A percentile compares a stretch with the other conserved stretches of the same genome.
phyloP scores from a whole-genome alignment of 805 yeast genomes.

The Pichia sporocuriosa region DNA sequence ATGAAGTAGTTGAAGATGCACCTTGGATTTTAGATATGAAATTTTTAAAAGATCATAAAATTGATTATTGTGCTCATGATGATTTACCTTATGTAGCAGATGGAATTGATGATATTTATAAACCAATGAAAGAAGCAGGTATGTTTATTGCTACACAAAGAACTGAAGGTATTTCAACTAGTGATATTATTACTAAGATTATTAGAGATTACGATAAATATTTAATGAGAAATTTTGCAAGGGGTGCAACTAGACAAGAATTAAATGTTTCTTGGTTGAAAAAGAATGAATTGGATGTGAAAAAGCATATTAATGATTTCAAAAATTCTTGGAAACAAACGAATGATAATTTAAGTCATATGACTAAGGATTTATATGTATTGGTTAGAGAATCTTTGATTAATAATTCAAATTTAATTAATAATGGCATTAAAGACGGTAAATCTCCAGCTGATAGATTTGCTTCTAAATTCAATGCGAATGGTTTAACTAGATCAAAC shows the following conservation, averaged over 20 bases:
- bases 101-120: conserved; percentile 88
- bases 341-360: conserved; percentile 58
- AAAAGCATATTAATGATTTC: conserved; percentile 83
- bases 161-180: conserved; percentile 93
- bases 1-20: conserved; percentile 88
- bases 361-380: conserved; percentile 75
- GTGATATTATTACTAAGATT: conserved; percentile 91
- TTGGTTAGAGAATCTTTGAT: conserved; percentile 70
- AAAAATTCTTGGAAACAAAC: conserved; percentile 78
- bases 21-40: conserved; percentile 93
- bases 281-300: conserved; percentile 91
- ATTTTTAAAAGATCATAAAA: conserved; percentile 68
- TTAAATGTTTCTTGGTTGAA: conserved; percentile 95
- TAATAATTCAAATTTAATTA: conserved; percentile 12
- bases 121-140: conserved; percentile 85
- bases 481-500: conserved; percentile 30
- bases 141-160: conserved; percentile 92
- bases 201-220: conserved; percentile 95
- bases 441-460: conserved; percentile 60
- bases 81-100: conserved; percentile 89
- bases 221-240: conserved; percentile 91
- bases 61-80: conserved; percentile 97
- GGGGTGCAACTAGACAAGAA: conserved; percentile 96
- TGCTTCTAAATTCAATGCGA: conserved; percentile 58
- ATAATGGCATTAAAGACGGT: conserved; percentile 1